Evolutionary conservation across 495 filamentous ascomycete species (phyloP).

Genomic region (Annulohypoxylon nitens): DNA sequence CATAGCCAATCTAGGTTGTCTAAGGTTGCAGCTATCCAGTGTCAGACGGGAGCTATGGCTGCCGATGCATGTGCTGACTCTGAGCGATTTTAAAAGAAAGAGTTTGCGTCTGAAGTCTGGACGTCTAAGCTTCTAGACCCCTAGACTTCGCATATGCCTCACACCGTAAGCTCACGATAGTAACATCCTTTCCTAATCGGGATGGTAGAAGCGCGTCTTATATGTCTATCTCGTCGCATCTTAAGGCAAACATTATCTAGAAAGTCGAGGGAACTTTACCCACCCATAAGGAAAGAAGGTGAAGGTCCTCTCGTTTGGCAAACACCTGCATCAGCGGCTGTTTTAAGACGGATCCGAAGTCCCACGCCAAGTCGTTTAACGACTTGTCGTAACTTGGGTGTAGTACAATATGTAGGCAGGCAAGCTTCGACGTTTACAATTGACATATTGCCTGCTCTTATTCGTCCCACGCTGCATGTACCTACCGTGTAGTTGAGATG

Average conservation of each 20-base stretch:
- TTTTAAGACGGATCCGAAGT: conserved; percentile 27
- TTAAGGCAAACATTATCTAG: conserved; percentile 10
- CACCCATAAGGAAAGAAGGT: not conserved
- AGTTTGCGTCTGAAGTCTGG: conserved; percentile 19
- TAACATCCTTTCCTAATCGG: conserved; percentile 21
- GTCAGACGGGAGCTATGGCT: not conserved
- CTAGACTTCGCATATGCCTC: conserved; percentile 3
- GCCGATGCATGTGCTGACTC: conserved; percentile 31
- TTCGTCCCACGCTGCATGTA: not conserved
- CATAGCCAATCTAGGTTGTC: conserved; percentile 1
- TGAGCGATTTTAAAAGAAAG: conserved; percentile 33
- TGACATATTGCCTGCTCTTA: not conserved
- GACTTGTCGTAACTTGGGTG: conserved; percentile 22
- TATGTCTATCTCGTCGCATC: conserved; percentile 6
- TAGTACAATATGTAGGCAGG: not conserved
- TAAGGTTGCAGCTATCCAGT: not conserved
- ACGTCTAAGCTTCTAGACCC: conserved; percentile 2
- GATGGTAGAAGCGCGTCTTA: conserved; percentile 35
- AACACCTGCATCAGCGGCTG: not conserved
- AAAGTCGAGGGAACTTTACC: not conserved
- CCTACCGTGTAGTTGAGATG: not conserved
- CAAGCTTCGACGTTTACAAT: not conserved
- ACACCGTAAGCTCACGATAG: conserved; percentile 32
- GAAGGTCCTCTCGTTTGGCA: conserved; percentile 19
- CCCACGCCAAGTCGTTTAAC: conserved; percentile 28